These are phyloP conservation scores for Parascedosporium putredinis DNA, from an alignment of 2,329 filamentous ascomycete species.

Conservation along the genomic window DNA sequence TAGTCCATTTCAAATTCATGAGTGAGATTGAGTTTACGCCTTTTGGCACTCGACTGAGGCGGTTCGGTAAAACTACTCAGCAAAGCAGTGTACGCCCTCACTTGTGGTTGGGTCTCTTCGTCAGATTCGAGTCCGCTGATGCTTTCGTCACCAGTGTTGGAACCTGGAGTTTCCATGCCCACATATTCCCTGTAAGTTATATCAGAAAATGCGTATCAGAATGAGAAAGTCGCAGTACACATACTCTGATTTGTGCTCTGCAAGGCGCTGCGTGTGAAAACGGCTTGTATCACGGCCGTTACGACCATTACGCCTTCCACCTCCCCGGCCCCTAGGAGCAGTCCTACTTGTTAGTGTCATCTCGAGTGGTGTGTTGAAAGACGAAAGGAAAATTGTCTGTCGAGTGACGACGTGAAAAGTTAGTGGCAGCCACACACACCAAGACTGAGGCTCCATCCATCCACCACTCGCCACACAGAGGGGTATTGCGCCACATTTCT, in stretches of 20 bases:
- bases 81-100: conserved; percentile 45
- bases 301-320: conserved; percentile 24
- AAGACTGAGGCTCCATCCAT: too few relatives aligned
- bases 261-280: conserved; percentile 36
- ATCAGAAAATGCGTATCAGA: not conserved
- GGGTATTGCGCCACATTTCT: conserved; percentile 15
- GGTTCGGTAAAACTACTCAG: conserved; percentile 43
- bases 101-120: conserved; percentile 31
- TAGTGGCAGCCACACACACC: conserved; percentile 10
- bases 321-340: not conserved
- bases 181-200: too few relatives aligned
- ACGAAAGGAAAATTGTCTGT: not conserved
- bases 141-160: conserved; percentile 5
- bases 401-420: not conserved
- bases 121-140: conserved; percentile 21
- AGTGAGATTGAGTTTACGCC: conserved; percentile 42
- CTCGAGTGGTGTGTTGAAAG: not conserved
- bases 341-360: conserved; percentile 2
- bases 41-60: conserved; percentile 37
- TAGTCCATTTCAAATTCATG: conserved; percentile 14
- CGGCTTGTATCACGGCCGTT: conserved; percentile 20
- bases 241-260: conserved; percentile 26
- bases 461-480: conserved; percentile 14
- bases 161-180: too few relatives aligned
- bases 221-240: conserved; percentile 9